phyloP scores from a whole-genome alignment of 2,329 filamentous ascomycete species.

The Fusarium sp. region DNA sequence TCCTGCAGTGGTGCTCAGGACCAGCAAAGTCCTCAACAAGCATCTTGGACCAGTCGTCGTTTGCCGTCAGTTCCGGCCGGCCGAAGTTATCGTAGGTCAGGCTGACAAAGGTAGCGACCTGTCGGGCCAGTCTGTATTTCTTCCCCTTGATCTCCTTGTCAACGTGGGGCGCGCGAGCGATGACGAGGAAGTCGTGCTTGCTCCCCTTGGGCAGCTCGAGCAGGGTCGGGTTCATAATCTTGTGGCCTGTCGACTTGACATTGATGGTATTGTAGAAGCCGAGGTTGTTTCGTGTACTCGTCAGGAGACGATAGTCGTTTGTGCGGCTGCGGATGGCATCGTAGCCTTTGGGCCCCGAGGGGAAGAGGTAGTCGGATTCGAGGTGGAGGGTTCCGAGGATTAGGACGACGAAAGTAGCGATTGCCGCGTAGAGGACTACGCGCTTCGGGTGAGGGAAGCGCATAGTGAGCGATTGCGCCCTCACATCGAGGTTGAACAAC shows the following conservation, averaged over 20 bases:
- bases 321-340: slow-evolving; percentile 35
- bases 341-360: slow-evolving; percentile 9
- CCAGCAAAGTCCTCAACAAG: slow-evolving; percentile 37
- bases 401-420: slow-evolving; percentile 20
- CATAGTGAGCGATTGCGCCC: slow-evolving; percentile 5
- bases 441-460: slow-evolving; percentile 33
- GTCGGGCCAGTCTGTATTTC: slow-evolving; percentile 36
- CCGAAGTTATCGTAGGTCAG: slow-evolving; percentile 34
- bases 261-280: slow-evolving; percentile 39
- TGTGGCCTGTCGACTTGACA: slow-evolving; percentile 37
- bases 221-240: slow-evolving; percentile 40
- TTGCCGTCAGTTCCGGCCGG: slow-evolving; percentile 32
- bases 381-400: slow-evolving; percentile 26
- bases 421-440: slow-evolving; percentile 25
- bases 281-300: slow-evolving; percentile 33
- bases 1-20: slow-evolving; percentile 38
- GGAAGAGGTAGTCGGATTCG: slow-evolving; percentile 1
- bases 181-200: slow-evolving; percentile 39
- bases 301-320: slow-evolving; percentile 36
- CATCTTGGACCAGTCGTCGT: slow-evolving; percentile 36
- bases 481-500: background rate
- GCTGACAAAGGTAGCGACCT: slow-evolving; percentile 37
- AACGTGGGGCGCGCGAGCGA: slow-evolving; percentile 34
- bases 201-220: slow-evolving; percentile 35
- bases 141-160: slow-evolving; percentile 36